A percentile compares a stretch with the other conserved stretches of the same genome.
phyloP scores from a whole-genome alignment of 2,329 filamentous ascomycete species.

The Lachnellula suecica region DNA sequence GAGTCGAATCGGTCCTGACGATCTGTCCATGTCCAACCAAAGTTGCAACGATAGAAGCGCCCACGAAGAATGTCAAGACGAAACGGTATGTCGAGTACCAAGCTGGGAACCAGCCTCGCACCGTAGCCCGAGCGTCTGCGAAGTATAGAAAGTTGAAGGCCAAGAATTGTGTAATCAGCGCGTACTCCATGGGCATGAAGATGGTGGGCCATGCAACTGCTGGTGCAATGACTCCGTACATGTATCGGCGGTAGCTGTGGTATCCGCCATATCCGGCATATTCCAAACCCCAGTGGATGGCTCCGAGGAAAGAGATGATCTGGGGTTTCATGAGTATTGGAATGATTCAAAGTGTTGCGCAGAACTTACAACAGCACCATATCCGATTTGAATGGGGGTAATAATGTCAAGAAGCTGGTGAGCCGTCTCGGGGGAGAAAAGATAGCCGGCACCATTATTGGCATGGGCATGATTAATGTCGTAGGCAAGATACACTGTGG shows the following conservation, averaged over 20 bases:
- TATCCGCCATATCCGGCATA: constrained; percentile 67
- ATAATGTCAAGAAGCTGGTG: constrained; percentile 70
- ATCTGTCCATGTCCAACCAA: constrained; percentile 77
- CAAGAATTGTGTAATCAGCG: constrained; percentile 80
- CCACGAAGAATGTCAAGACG: constrained; percentile 86
- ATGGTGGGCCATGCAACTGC: constrained; percentile 88
- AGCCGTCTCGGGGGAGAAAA: constrained; percentile 69
- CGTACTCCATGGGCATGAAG: constrained; percentile 79
- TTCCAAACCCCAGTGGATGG: constrained; percentile 90
- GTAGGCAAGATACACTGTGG: constrained; percentile 80
- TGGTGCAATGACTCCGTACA: constrained; percentile 77
- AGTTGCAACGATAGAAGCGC: constrained; percentile 75
- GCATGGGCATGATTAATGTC: constrained; percentile 70
- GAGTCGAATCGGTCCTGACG: constrained; percentile 23
- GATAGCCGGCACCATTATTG: constrained; percentile 58
- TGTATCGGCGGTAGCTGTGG: constrained; percentile 77
- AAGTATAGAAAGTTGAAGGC: constrained; percentile 87
- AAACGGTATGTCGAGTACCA: constrained; percentile 94
- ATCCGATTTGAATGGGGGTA: constrained; percentile 87
- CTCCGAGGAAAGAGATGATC: constrained; percentile 92
- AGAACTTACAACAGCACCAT: constrained; percentile 73
- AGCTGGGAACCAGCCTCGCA: constrained; percentile 72
- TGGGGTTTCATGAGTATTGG: constrained; percentile 31
- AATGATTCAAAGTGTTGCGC: not conserved
- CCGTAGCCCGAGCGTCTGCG: constrained; percentile 71